Conservation (phyloP, 2,329 filamentous ascomycete genomes). For the Aspergillus cejpii region DNA sequence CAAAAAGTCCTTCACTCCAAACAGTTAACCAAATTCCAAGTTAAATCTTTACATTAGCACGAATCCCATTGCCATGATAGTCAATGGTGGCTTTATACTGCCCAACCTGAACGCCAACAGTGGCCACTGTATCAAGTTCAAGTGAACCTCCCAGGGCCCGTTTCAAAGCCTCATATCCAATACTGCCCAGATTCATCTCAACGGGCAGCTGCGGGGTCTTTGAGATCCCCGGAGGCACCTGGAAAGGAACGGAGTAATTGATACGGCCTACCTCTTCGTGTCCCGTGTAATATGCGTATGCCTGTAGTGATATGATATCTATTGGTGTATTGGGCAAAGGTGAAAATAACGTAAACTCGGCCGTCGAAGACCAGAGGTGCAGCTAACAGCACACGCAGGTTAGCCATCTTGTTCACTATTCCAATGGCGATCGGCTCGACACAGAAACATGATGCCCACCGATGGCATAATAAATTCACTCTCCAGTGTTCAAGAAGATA, state of each 20-base stretch:
- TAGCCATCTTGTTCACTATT: conserved; percentile 6
- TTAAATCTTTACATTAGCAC: conserved; percentile 51
- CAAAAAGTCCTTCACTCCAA: background rate
- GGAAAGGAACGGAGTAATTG: conserved; percentile 64
- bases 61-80: conserved; percentile 64
- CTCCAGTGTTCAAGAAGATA: conserved; percentile 6
- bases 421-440: conserved; percentile 22
- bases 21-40: conserved; percentile 5
- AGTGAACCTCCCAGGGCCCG: conserved; percentile 73
- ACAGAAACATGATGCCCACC: conserved; percentile 9
- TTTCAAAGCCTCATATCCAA: conserved; percentile 75
- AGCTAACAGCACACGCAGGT: conserved; percentile 39
- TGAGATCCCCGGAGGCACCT: conserved; percentile 66
- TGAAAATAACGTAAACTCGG: conserved; percentile 74
- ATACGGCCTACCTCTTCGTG: conserved; percentile 73
- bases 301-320: conserved; percentile 71
- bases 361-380: conserved; percentile 79
- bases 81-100: conserved; percentile 66
- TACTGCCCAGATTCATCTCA: conserved; percentile 65
- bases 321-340: conserved; percentile 68
- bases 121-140: conserved; percentile 69
- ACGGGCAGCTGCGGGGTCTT: conserved; percentile 74
- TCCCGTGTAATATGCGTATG: conserved; percentile 77
- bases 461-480: conserved; percentile 6
- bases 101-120: conserved; percentile 67